A percentile compares a stretch with the other conserved stretches of the same genome.
Conservation (phyloP, 148 eudicot genomes). For the Fagopyrum homotropicum region DNA sequence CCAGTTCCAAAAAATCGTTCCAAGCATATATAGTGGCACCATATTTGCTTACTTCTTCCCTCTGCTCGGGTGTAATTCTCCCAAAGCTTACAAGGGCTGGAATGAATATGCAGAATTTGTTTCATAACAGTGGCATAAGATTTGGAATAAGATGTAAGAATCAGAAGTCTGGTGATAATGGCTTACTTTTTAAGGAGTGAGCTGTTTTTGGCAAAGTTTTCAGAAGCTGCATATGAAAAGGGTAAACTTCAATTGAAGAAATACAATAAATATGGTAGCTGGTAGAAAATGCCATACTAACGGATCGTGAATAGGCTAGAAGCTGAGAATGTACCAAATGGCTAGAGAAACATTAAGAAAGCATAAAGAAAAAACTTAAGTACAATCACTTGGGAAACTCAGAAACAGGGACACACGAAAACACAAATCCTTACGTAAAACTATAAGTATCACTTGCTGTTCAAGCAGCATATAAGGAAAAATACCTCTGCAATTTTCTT, state of each 20-base stretch:
- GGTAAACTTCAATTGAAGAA: not conserved
- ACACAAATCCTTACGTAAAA: not conserved
- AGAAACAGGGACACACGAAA: too few relatives aligned
- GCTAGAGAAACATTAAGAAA: too few relatives aligned
- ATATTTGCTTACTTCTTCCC: constrained; percentile 53
- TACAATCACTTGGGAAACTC: too few relatives aligned
- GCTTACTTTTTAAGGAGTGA: constrained; percentile 68
- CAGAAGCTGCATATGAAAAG: constrained; percentile 41
- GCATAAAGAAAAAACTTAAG: too few relatives aligned
- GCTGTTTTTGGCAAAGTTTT: constrained; percentile 60
- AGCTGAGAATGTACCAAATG: too few relatives aligned
- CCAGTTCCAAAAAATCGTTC: constrained; percentile 80
- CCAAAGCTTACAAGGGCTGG: constrained; percentile 95
- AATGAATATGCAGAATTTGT: not conserved
- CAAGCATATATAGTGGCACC: constrained; percentile 63
- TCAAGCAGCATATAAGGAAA: not conserved
- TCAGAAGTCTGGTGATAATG: constrained; percentile 7
- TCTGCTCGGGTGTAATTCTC: constrained; percentile 52
- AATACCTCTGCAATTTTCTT: constrained; percentile 40
- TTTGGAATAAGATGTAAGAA: not conserved
- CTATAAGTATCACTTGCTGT: too few relatives aligned
- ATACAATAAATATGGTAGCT: not conserved
- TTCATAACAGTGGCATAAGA: constrained; percentile 4
- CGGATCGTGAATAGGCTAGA: not conserved
- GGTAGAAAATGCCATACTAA: not conserved